Evolutionary conservation across 1,139 yeast species (phyloP).

Genomic region (Wickerhamomyces sp.): DNA sequence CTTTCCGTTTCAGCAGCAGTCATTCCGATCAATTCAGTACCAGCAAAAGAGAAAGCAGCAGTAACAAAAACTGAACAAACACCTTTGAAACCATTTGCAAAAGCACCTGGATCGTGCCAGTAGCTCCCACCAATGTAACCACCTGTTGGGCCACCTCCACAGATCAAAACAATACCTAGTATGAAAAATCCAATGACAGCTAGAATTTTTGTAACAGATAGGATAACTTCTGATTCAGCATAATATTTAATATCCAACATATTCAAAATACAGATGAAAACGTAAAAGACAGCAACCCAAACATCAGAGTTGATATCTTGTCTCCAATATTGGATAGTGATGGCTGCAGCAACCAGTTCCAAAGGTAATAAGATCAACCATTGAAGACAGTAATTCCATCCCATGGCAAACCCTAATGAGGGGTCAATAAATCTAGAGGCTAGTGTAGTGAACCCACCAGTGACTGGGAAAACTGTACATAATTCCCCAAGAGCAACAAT

Average conservation of each 20-base stretch:
- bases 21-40: constrained; percentile 75
- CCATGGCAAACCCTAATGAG: constrained; percentile 73
- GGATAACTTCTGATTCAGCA: constrained; percentile 56
- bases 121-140: constrained; percentile 53
- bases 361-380: constrained; percentile 70
- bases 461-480: constrained; percentile 62
- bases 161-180: constrained; percentile 59
- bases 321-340: constrained; percentile 67
- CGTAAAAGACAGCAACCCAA: constrained; percentile 63
- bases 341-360: constrained; percentile 69
- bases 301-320: constrained; percentile 52
- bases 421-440: constrained; percentile 66
- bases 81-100: constrained; percentile 59
- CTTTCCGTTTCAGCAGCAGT: constrained; percentile 87
- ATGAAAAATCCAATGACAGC: constrained; percentile 66
- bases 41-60: constrained; percentile 56
- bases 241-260: constrained; percentile 56
- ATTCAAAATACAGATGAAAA: constrained; percentile 50
- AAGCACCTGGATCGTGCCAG: constrained; percentile 58
- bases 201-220: constrained; percentile 55
- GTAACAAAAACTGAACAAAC: constrained; percentile 47
- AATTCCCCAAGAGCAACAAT: constrained; percentile 70
- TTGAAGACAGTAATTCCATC: constrained; percentile 67
- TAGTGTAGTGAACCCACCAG: constrained; percentile 69
- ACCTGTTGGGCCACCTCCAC: constrained; percentile 53